A percentile compares a stretch with the other conserved stretches of the same genome.
These are phyloP conservation scores for Rhizopogon vinicolor DNA, from an alignment of 768 basidiomycete species.

Conservation along the genomic window DNA sequence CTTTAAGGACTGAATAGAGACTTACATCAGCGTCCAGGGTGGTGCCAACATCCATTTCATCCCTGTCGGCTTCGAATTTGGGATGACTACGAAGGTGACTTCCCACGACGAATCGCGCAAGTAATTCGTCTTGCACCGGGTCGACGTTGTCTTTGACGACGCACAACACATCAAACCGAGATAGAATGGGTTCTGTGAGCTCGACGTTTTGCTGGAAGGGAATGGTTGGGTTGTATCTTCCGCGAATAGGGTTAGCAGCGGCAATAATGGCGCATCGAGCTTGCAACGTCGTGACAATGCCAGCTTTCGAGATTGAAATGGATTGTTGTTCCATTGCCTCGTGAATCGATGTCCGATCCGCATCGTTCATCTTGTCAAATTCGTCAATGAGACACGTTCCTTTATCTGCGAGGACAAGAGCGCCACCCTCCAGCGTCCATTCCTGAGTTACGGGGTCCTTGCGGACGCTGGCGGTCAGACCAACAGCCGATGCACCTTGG, in stretches of 20 bases:
- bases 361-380: constrained; percentile 99
- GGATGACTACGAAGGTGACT: constrained; percentile 95
- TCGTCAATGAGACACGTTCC: constrained; percentile 98
- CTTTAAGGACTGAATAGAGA: constrained; percentile 6
- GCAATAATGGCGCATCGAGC: constrained; percentile 97
- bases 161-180: constrained; percentile 96
- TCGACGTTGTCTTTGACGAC: constrained; percentile 98
- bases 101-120: constrained; percentile 97
- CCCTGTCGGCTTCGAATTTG: constrained; percentile 77
- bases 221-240: constrained; percentile 96
- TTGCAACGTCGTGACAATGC: constrained; percentile 96
- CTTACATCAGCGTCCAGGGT: constrained; percentile 86
- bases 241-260: constrained; percentile 95
- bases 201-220: constrained; percentile 99
- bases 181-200: constrained; percentile 95
- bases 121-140: constrained; percentile 92
- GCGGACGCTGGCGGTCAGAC: constrained; percentile 97
- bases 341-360: constrained; percentile 96
- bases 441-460: constrained; percentile 96
- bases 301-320: constrained; percentile 98
- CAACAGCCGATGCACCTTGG: constrained; percentile 96
- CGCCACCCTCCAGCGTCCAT: constrained; percentile 98
- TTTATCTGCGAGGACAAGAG: constrained; percentile 97
- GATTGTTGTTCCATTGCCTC: constrained; percentile 99
- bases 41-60: constrained; percentile 94